Conservation (phyloP, 2,329 filamentous ascomycete species). For the Trichoderma citrinoviride region DNA sequence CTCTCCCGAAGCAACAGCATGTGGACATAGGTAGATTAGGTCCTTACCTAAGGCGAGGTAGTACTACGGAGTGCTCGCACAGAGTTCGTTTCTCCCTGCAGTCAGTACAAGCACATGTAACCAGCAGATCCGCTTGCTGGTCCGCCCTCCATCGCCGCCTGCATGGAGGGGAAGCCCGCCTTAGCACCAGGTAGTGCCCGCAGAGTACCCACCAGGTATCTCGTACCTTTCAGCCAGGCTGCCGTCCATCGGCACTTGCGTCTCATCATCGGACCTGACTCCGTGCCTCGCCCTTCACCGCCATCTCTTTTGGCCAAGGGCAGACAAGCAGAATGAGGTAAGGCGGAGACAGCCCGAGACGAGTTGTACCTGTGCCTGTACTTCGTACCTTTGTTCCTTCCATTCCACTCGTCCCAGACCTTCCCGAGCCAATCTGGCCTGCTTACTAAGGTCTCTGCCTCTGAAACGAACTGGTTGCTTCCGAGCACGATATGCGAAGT, state of each 20-base stretch:
- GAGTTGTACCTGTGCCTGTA: no score
- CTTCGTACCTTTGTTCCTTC: neutral
- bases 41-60: neutral
- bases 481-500: neutral
- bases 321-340: neutral
- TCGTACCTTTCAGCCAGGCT: neutral
- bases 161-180: neutral
- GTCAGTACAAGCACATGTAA: no score
- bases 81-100: no score
- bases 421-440: neutral
- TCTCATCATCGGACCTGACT: constrained; percentile 6
- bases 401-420: neutral
- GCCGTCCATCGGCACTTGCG: constrained; percentile 19
- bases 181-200: neutral
- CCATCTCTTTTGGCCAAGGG: constrained; percentile 8
- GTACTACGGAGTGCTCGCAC: neutral
- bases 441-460: constrained; percentile 9
- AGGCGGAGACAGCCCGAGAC: neutral
- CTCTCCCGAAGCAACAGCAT: no score
- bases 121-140: neutral
- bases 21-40: no score
- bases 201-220: neutral
- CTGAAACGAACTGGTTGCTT: neutral
- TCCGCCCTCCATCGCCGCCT: no score
- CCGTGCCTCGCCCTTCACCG: constrained; percentile 16